A percentile compares a stretch with the other conserved stretches of the same genome.
These are phyloP conservation scores for Ophiostoma sp. DNA, from an alignment of 2,329 filamentous ascomycete species.

Conservation along the genomic window DNA sequence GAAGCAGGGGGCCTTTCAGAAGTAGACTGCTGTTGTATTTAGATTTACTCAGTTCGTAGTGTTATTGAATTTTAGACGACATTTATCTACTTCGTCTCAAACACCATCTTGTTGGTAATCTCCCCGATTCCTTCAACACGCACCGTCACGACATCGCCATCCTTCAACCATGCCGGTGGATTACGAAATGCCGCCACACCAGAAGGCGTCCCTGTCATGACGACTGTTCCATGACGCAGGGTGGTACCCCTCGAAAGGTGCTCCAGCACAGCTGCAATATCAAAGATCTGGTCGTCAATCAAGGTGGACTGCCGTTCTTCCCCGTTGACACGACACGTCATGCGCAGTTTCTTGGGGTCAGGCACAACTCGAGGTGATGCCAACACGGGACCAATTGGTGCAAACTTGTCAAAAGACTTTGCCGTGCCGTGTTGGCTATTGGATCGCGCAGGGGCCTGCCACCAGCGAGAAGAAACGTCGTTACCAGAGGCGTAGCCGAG, in stretches of 20 bases:
- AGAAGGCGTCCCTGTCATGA: background rate
- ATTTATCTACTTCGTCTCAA: no score
- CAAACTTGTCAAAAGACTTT: slow-evolving; percentile 1
- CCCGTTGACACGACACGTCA: background rate
- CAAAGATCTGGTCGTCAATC: background rate
- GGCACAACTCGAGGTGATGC: background rate
- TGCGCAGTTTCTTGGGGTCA: background rate
- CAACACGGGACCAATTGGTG: background rate
- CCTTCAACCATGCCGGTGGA: background rate
- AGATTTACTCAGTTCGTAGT: no score
- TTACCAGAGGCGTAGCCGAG: background rate
- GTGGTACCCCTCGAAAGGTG: background rate
- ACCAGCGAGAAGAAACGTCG: background rate
- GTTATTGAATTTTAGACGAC: no score
- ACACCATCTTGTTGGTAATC: background rate
- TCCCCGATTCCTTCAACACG: background rate
- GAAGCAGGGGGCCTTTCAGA: slow-evolving; percentile 13
- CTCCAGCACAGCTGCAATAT: background rate
- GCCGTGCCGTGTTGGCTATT: background rate
- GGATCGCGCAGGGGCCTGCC: background rate
- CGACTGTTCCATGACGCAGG: background rate
- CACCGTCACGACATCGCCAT: background rate
- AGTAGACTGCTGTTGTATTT: background rate
- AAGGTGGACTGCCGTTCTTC: background rate
- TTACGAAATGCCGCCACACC: background rate